Base-by-base conservation (phyloP, 441 rosid genomes). In the Erodium moschatum region DNA sequence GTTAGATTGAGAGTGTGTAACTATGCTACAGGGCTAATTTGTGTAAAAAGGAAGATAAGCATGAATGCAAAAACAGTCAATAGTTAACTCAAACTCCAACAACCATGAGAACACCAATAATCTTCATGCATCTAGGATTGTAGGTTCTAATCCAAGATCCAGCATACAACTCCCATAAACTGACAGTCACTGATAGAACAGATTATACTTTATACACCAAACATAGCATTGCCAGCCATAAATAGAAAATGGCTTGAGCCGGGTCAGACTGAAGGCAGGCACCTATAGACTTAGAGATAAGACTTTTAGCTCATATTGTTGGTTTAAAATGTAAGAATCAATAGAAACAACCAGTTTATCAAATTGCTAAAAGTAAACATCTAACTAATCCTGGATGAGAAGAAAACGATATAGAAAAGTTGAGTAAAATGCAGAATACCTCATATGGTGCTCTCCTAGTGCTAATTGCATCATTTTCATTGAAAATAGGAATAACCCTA, bases 391-490 rank as follows among this genome's bases (percentile, higher is more conserved):
- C 48, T 18, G 0, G 70, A 52, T 13, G 10, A 67, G 31, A 20
- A 42, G 27, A 6, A n/a, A n/a, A n/a, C n/a, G 10, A 5, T 15
- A 61, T 2, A 48, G 18, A 13, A 48, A 44, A 3, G 20, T 42
- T 19, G 29, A 60, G 19, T 21, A 46, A 29, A 6, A 70, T 46
- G 67, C 64, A 60, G 19, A 61, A 24, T 70, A 81, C 86, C 84
- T 79, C 81, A 52, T 83, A 81, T 31, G 86, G 86, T 29, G 84
- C 83, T 75, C 68, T 83, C 65, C 82, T 78, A 7, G 86, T 83
- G 73, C 86, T 83, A 66, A 83, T 74, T 9, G 86, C 82, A 66
- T 83, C 86, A 72, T 83, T 83, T 74, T 83, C 86, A 66, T 83
- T 83, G 70, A 83, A 79, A 56, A 83, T 72, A n/a, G 86, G 86